Conservation (phyloP, 2,329 filamentous ascomycete genomes). For the Nectriaceae sp. region DNA sequence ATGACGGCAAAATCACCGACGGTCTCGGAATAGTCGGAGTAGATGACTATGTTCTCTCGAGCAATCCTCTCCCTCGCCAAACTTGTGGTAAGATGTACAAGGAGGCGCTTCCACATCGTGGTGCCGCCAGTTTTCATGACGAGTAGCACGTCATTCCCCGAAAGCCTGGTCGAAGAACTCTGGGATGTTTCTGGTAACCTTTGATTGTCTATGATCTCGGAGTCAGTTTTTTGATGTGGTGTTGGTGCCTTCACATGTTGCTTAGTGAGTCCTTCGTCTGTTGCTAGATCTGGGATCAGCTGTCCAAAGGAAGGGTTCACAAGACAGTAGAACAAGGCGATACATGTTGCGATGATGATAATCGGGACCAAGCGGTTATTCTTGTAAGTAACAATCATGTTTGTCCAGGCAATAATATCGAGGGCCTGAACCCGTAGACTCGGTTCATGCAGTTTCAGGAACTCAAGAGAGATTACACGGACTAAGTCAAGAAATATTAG, state of each 20-base stretch:
- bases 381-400: conserved; percentile 23
- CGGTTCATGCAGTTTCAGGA: no score
- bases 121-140: conserved; percentile 29
- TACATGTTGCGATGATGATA: conserved; percentile 20
- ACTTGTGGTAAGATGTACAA: conserved; percentile 22
- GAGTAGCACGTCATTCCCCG: conserved; percentile 23
- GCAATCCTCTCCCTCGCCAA: conserved; percentile 14
- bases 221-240: no score
- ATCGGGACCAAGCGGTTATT: conserved; percentile 26
- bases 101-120: conserved; percentile 27
- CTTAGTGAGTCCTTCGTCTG: background rate
- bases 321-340: conserved; percentile 18
- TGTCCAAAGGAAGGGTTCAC: background rate
- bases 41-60: conserved; percentile 21
- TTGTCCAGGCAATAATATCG: background rate
- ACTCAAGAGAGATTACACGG: no score
- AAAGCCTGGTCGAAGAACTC: background rate
- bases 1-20: conserved; percentile 21
- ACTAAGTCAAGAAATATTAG: no score
- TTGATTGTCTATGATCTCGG: no score
- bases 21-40: conserved; percentile 21
- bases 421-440: no score
- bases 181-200: background rate
- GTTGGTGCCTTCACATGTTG: background rate
- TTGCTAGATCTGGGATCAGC: background rate